Percentiles rank a stretch among this genome's conserved stretches.
Conservation (phyloP, 2,329 filamentous ascomycete genomes). For the Hymenoscyphus fraxineus region DNA sequence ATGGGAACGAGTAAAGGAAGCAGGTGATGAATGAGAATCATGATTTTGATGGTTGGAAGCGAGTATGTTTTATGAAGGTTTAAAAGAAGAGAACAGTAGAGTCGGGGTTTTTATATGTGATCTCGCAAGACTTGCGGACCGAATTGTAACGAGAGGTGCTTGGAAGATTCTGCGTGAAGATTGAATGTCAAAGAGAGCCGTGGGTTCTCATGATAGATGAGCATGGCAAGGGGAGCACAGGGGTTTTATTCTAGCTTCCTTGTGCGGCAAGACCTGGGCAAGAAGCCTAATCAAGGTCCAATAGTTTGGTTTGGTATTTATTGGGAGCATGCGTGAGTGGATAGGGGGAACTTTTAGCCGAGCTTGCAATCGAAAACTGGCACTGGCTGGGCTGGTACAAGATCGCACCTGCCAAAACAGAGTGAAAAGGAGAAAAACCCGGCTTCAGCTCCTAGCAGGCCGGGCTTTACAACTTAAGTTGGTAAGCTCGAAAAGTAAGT, state of each 20-base stretch:
- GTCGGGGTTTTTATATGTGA: background rate
- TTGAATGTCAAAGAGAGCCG: background rate
- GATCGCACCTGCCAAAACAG: background rate
- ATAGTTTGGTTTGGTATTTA: background rate
- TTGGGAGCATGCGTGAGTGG: background rate
- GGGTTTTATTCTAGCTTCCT: background rate
- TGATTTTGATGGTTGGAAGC: background rate
- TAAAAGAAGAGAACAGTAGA: no score
- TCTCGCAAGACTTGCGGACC: background rate
- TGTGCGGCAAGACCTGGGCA: background rate
- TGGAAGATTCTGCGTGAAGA: background rate
- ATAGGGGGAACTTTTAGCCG: background rate
- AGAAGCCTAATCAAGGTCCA: conserved; percentile 2
- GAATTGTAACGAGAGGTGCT: background rate
- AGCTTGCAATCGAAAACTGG: background rate
- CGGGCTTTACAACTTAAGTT: background rate
- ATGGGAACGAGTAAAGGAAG: background rate
- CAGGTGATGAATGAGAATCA: background rate
- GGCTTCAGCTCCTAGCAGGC: background rate
- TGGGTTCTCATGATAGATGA: background rate
- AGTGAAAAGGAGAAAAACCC: background rate
- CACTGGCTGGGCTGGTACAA: background rate
- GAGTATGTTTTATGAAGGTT: background rate
- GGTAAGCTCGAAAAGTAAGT: conserved; percentile 1
- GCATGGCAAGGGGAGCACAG: background rate